Evolutionary conservation across 345 rosid genomes (phyloP), one percentile per base, ranked within the genome.

Genomic region (Bretschneidera sinensis): DNA sequence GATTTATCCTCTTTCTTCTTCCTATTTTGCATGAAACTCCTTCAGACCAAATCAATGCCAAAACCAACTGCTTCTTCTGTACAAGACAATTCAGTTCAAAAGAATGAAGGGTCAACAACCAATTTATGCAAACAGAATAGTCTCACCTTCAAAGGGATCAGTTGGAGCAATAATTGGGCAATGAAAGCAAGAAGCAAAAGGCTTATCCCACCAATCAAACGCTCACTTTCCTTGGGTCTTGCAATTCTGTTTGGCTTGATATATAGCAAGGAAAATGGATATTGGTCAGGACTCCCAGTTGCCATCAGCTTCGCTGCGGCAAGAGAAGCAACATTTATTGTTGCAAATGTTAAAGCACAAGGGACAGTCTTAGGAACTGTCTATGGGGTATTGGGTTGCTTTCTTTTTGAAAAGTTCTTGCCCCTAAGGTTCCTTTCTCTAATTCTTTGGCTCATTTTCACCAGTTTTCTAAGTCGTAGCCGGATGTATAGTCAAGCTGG

Each of bases 291-390:
- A 48, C 78, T 92, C 17, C 83, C 94, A 0, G 85, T 92, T 17
- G 96, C 97, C 1, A 61, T 89, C 68, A 84, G 90, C 67, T 48
- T 87, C 0, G 88, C 87, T 0, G 63, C 84, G 0, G 73, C 78
- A 1, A 81, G 98, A 59, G 94, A 92, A 69, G 82, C 97, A 0
- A 85, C 97, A 52, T 92, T 89, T 63, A 84, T 72, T 68, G 80
- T 81, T 51, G 83, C 97, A 4, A 92, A 92, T 34, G 71, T 84
- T 21, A 92, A 81, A 73, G 91, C 94, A 11, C 98, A 89, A 72
- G 98, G 98, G 60, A 87, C 98, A 17, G 98, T 89, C 17, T 59
- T 92, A 20, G 98, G 97, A 47, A 82, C 94, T 0, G 90, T 89
- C 0, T 92, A 92, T 34, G 98, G 97, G 53, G 97, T 89, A 22